phyloP scores from a whole-genome alignment of 805 yeast genomes.

The Saccharomycopsis guyanensis region DNA sequence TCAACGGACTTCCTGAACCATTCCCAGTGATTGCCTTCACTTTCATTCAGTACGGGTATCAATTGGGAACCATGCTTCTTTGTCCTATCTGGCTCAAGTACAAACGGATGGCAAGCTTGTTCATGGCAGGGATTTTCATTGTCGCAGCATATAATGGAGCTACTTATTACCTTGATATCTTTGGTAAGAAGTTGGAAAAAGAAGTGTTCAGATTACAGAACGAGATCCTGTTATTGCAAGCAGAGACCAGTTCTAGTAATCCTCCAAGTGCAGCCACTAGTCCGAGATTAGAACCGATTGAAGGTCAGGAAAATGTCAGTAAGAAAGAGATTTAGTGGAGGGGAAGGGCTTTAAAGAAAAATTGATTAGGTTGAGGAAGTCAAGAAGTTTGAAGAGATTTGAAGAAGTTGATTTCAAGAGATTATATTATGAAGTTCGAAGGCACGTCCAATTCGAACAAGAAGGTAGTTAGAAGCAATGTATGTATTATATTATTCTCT shows the following conservation, averaged over 20 bases:
- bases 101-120: conserved; percentile 57
- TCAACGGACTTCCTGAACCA: conserved; percentile 74
- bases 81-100: conserved; percentile 84
- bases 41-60: conserved; percentile 79
- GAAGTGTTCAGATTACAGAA: conserved; percentile 65
- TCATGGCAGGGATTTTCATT: conserved; percentile 64
- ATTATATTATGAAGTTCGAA: no score
- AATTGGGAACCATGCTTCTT: conserved; percentile 75
- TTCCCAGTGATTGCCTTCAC: conserved; percentile 86
- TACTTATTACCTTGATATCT: conserved; percentile 84
- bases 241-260: conserved; percentile 9
- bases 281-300: background rate
- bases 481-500: no score
- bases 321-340: no score
- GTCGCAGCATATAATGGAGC: conserved; percentile 91
- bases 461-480: no score
- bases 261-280: background rate
- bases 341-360: no score
- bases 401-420: no score
- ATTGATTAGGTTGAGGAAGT: no score
- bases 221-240: conserved; percentile 63
- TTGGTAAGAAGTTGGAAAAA: conserved; percentile 82
- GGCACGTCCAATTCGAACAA: no score
- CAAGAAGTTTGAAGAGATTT: no score
- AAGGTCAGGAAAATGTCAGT: no score